Conservation (phyloP, 208 protist genomes). For the Blechomonas ayalai region DNA sequence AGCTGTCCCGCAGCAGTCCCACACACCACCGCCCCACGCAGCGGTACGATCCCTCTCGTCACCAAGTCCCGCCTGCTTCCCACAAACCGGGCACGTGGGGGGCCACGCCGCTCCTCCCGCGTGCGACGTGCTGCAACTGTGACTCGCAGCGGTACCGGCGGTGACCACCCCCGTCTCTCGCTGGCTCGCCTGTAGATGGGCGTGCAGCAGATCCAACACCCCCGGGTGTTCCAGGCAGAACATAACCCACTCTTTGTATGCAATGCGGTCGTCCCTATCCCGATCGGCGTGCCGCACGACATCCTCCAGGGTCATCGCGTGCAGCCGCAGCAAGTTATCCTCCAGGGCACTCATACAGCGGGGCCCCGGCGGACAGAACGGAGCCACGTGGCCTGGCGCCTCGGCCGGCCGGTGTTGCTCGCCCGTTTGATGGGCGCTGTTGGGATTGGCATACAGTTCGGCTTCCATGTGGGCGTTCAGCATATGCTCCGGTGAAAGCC, state of each 20-base stretch:
- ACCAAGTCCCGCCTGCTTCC: too few species aligned
- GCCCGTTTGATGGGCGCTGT: too few species aligned
- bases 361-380: constrained; percentile 3
- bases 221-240: constrained; percentile 32
- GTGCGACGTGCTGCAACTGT: too few species aligned
- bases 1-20: too few species aligned
- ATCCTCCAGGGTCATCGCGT: constrained; percentile 13
- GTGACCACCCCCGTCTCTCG: neutral
- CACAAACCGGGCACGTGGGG: constrained; percentile 1
- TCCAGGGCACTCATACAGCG: neutral
- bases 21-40: too few species aligned
- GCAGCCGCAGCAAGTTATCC: constrained; percentile 4
- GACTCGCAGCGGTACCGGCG: too few species aligned
- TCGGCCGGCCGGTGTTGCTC: too few species aligned
- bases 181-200: constrained; percentile 5
- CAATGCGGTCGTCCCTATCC: constrained; percentile 37
- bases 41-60: too few species aligned
- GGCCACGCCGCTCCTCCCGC: constrained; percentile 5
- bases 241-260: constrained; percentile 41
- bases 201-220: constrained; percentile 28
- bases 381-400: too few species aligned
- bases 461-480: too few species aligned
- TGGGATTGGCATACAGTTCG: too few species aligned
- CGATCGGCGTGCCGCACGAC: constrained; percentile 37
- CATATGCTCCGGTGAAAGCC: too few species aligned